Evolutionary conservation across 2,329 filamentous ascomycete species (phyloP).

Genomic region (Thermochaetoides dissita): DNA sequence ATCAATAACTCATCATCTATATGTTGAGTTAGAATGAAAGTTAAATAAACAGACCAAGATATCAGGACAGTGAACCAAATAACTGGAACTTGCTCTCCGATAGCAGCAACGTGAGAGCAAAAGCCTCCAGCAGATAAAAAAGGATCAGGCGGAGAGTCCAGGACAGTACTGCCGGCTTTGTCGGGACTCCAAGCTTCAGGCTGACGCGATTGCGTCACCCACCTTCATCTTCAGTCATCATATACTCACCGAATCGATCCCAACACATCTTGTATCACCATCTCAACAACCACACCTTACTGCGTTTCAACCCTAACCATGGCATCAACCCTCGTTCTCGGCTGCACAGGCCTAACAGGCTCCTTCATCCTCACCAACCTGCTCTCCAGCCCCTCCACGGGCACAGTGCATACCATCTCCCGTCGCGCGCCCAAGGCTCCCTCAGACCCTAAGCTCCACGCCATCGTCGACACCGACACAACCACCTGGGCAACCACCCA

Average conservation of each 20-base stretch:
- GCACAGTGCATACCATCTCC: conserved; percentile 49
- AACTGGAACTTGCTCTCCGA: too few relatives aligned
- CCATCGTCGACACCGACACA: conserved; percentile 54
- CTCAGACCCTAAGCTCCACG: conserved; percentile 43
- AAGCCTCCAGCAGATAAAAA: too few relatives aligned
- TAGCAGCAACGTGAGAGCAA: too few relatives aligned
- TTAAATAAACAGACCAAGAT: too few relatives aligned
- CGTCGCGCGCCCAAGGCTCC: conserved; percentile 46
- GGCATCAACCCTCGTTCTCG: conserved; percentile 22
- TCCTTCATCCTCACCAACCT: conserved; percentile 58
- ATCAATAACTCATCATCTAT: too few relatives aligned
- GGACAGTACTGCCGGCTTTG: too few relatives aligned
- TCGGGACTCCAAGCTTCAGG: neutral
- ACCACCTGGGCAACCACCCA: conserved; percentile 48
- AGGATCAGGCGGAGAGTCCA: too few relatives aligned
- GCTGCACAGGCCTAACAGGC: conserved; percentile 56
- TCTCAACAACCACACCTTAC: neutral
- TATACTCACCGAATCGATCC: neutral
- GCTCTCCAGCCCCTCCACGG: conserved; percentile 36
- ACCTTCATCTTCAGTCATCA: neutral
- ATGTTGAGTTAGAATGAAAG: too few relatives aligned
- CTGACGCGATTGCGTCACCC: neutral
- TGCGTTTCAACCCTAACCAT: neutral
- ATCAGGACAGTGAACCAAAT: too few relatives aligned
- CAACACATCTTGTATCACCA: too few relatives aligned